A percentile compares a stretch with the other conserved stretches of the same genome.
phyloP scores from a whole-genome alignment of 345 rosid species.

The Sapria himalayana region DNA sequence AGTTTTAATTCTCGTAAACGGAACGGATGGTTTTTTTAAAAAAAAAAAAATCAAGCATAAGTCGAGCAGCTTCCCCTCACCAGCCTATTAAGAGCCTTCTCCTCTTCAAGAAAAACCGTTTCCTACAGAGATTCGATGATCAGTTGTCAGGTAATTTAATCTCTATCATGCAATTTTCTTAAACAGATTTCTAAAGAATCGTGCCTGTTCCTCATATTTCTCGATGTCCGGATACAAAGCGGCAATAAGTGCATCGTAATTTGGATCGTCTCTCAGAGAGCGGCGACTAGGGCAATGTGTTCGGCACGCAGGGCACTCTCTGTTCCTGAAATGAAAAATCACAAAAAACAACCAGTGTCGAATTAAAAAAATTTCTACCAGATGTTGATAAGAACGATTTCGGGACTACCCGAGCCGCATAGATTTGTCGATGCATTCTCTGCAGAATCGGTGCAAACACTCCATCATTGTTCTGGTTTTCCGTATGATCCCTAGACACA shows the following conservation, averaged over 20 bases:
- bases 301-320: conserved; percentile 97
- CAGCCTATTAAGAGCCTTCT: conserved; percentile 70
- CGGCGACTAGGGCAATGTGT: conserved; percentile 96
- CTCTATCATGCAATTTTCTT: neutral
- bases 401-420: conserved; percentile 98
- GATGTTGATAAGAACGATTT: too few species aligned
- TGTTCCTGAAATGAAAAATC: conserved; percentile 41
- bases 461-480: conserved; percentile 92
- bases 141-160: conserved; percentile 8
- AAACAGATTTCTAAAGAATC: conserved; percentile 4
- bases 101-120: conserved; percentile 70
- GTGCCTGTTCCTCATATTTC: conserved; percentile 63
- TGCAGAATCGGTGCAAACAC: conserved; percentile 85
- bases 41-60: neutral
- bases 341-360: too few species aligned
- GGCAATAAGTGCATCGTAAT: conserved; percentile 71
- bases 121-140: too few species aligned
- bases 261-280: conserved; percentile 85
- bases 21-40: too few species aligned
- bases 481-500: conserved; percentile 60
- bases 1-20: conserved; percentile 2
- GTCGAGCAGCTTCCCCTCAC: conserved; percentile 16
- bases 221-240: conserved; percentile 66
- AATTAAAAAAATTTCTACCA: too few species aligned
- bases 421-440: conserved; percentile 91